Conservation (phyloP, 371 early-diverging fungal species). For the Mortierella polycephala region DNA sequence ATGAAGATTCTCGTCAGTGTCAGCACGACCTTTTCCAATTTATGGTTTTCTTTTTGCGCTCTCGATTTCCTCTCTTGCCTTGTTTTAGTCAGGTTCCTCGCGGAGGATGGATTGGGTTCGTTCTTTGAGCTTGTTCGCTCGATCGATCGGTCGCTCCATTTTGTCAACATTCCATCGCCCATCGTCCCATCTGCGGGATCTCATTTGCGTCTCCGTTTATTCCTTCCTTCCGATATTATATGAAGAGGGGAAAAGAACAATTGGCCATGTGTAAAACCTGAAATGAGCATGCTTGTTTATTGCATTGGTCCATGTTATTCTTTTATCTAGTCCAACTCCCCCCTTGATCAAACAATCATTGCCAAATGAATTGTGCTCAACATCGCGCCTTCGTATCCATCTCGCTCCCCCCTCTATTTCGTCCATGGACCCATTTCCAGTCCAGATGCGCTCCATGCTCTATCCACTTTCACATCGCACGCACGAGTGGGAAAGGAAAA, state of each 20-base stretch:
- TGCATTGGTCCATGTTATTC: constrained; percentile 11
- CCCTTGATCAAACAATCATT: not conserved
- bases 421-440: not conserved
- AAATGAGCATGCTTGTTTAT: constrained; percentile 12
- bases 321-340: not conserved
- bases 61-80: not conserved
- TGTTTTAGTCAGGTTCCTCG: not conserved
- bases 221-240: not conserved
- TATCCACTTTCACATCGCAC: not conserved
- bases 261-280: not conserved
- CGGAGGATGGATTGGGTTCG: not conserved
- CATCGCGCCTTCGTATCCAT: not conserved
- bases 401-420: not conserved
- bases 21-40: no score
- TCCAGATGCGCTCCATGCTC: not conserved
- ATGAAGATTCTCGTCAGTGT: no score
- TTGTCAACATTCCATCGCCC: not conserved
- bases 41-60: not conserved
- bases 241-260: not conserved
- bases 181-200: not conserved
- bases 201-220: not conserved
- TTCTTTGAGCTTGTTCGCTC: not conserved
- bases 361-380: not conserved
- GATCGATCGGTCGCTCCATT: not conserved
- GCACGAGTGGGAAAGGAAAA: not conserved